Base-by-base conservation (phyloP, 164 flowering plant genomes). In the Malania oleifera region DNA sequence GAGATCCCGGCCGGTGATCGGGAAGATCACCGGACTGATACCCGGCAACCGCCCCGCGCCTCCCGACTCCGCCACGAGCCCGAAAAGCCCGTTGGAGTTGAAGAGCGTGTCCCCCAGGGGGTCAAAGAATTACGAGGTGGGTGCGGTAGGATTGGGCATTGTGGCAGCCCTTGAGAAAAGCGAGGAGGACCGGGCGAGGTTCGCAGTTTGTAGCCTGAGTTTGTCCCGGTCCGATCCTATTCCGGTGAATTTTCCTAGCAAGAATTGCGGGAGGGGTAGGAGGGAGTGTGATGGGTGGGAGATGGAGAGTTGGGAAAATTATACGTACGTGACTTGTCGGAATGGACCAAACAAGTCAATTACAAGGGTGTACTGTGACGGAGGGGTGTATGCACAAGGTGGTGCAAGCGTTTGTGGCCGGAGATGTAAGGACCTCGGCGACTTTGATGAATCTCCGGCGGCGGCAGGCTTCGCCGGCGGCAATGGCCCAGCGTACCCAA, bases 101-200 rank as follows among this genome's bases (percentile, higher is more conserved):
- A 63, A 55, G 50, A 57, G 59, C 48, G 55, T 50, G 54, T 70
- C 77, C 17, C 78, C 80, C 8, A 73, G 71, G 54, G 70, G 71
- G 0, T 59, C 70, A 15, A 75, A 71, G 54, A 62, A 34, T 10
- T 31, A 34, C 40, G 75, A 69, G 25, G 8, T 40, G 1, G 79
- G 67, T 5, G 80, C 67, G 2, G 65, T 76, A 2, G 83, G 83
- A 7, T 51, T 79, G 7, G 83, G 77, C 1, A 79, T 79, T 18
- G 77, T 72, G 0, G 80, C 77, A 0, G 80, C 83, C 8, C 71
- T 79, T 1, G 85, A 75, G n/a, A 80, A 73, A 15, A 67, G 77
- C 38, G 49, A 63, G 10, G 29, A 44, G 3, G 26, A 3, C 52
- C 73, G 56, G 51, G 68, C 66, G 4, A 70, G 58, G 34, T 47